Evolutionary conservation across 495 filamentous ascomycete genomes (phyloP).

Genomic region (Mytilinidion resinicola): DNA sequence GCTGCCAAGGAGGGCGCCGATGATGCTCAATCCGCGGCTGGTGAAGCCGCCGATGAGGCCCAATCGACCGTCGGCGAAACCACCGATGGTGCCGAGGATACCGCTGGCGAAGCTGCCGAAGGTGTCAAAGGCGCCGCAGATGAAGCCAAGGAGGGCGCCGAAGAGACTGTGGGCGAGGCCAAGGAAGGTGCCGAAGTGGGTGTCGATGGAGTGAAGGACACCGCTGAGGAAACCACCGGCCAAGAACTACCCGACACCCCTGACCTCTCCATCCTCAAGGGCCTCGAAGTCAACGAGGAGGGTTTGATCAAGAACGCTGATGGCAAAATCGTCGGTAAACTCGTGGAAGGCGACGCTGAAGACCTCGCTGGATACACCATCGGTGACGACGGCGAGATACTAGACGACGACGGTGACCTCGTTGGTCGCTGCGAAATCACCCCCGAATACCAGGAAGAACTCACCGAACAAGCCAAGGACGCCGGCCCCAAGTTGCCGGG

Average conservation of each 20-base stretch:
- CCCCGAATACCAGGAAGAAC: slow-evolving; percentile 38
- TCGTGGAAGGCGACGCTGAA: slow-evolving; percentile 55
- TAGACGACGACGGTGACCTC: slow-evolving; percentile 59
- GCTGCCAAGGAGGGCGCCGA: slow-evolving; percentile 38
- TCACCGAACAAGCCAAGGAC: slow-evolving; percentile 27
- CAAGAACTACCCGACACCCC: slow-evolving; percentile 36
- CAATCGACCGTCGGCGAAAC: slow-evolving; percentile 39
- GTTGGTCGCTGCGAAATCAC: slow-evolving; percentile 51
- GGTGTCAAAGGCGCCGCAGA: slow-evolving; percentile 10
- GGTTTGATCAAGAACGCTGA: slow-evolving; percentile 50
- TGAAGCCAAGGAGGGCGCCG: slow-evolving; percentile 19
- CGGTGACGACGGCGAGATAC: slow-evolving; percentile 56
- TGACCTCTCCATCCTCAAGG: slow-evolving; percentile 49
- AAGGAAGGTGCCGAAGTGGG: slow-evolving; percentile 22
- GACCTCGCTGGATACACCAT: slow-evolving; percentile 55
- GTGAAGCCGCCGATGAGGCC: slow-evolving; percentile 18
- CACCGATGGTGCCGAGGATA: slow-evolving; percentile 22
- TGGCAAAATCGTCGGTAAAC: slow-evolving; percentile 50
- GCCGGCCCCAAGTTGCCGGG: slow-evolving; percentile 32
- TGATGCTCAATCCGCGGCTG: neutral
- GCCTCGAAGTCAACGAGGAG: slow-evolving; percentile 51
- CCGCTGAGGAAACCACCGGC: slow-evolving; percentile 27
- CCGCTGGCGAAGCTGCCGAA: slow-evolving; percentile 18
- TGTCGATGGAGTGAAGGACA: slow-evolving; percentile 18
- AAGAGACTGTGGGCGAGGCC: slow-evolving; percentile 18